Conservation (phyloP, 2,329 filamentous ascomycete genomes). For the Onygenales sp. region DNA sequence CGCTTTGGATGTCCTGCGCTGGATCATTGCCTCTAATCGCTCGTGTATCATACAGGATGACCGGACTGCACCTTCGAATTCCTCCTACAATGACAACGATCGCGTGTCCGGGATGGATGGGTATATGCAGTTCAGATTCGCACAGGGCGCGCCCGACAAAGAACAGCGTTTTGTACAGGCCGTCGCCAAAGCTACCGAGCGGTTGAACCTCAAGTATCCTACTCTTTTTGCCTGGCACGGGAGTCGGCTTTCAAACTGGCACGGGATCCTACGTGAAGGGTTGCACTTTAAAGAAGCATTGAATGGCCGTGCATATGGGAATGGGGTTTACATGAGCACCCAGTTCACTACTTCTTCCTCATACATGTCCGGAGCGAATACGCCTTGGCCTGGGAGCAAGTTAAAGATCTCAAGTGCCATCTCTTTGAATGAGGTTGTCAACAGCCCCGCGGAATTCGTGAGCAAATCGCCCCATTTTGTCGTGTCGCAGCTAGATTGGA, state of each 20-base stretch:
- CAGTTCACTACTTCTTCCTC: slow-evolving; percentile 46
- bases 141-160: slow-evolving; percentile 80
- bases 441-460: slow-evolving; percentile 55
- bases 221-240: slow-evolving; percentile 86
- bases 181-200: slow-evolving; percentile 36
- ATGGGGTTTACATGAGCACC: slow-evolving; percentile 74
- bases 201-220: slow-evolving; percentile 42
- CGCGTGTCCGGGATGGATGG: slow-evolving; percentile 53
- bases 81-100: slow-evolving; percentile 27
- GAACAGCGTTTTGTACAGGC: slow-evolving; percentile 64
- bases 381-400: slow-evolving; percentile 56
- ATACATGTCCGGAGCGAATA: slow-evolving; percentile 33
- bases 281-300: slow-evolving; percentile 56
- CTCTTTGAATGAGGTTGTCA: slow-evolving; percentile 79
- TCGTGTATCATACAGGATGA: slow-evolving; percentile 76
- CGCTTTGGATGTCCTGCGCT: slow-evolving; percentile 61
- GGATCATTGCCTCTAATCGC: slow-evolving; percentile 84
- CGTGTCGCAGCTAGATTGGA: slow-evolving; percentile 69
- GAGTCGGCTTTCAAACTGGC: slow-evolving; percentile 69
- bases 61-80: slow-evolving; percentile 16
- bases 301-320: slow-evolving; percentile 62
- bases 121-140: slow-evolving; percentile 77
- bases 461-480: slow-evolving; percentile 55
- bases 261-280: slow-evolving; percentile 76
- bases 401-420: slow-evolving; percentile 53